Base-by-base conservation (phyloP, 116 monocot species). In the Phalaenopsis hybrid region DNA sequence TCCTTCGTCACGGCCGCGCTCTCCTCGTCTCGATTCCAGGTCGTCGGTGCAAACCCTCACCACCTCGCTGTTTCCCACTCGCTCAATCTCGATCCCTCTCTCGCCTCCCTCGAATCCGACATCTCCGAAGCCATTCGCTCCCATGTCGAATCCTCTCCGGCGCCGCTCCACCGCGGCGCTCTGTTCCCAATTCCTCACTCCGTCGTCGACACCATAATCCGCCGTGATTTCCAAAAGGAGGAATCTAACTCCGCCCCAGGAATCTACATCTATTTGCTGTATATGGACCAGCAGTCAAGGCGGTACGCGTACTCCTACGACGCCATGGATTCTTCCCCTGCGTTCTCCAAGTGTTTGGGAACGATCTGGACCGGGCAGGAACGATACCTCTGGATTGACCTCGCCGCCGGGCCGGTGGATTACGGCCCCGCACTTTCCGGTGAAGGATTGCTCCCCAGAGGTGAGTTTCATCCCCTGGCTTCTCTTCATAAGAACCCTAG, bases 391-490 rank as follows among this genome's bases (percentile, higher is more conserved):
- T 96, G 96, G 96, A 89, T 96, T 55, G 96, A 96, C 55, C 90
- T 96, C 8, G 85, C 86, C 0, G 96, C 96, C 0, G 96, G 96
- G 0, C 96, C 96, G 0, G 92, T 96, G 43, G 87, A 94, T 43
- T 94, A 94, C 57, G 96, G 96, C 2, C 96, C 96, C 1, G 92
- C 91, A 2, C 81, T 91, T 13, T 94, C 96, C 0, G 96, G 96
- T 23, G 94, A 96, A 0, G 96, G 96, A 0, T 80, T 92, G 70
- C 89, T 96, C 44, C 96, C 96, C 0, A 88, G 88, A 20, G 91
- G 96, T 44, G 96, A 96, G 73, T 96, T 94, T 79, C 96, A 96
- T 82, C 92, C 94, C 5, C 81, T 96, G 5, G 83, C 96, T 0
- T 33, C 94, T 0, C 82, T 94, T 45, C 91, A 92, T 48, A 87